A percentile compares a stretch with the other conserved stretches of the same genome.
Evolutionary conservation across 768 basidiomycete genomes (phyloP).

Genomic region (Leccinum barrowsii): DNA sequence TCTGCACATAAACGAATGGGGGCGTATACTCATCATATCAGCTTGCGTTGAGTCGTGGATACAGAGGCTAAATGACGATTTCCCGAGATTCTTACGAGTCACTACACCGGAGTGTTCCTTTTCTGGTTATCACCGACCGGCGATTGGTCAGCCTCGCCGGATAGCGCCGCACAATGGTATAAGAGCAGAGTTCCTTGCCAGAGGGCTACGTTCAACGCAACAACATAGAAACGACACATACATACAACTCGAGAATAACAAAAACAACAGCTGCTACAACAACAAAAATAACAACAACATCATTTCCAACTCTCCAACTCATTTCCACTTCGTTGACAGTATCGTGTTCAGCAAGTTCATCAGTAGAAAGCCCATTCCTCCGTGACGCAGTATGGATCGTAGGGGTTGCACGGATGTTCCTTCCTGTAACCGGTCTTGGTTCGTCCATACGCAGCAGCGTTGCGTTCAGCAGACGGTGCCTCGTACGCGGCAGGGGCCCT

Average conservation of each 20-base stretch:
- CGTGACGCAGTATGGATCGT: conserved; percentile 64
- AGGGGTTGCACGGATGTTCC: conserved; percentile 54
- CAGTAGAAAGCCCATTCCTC: conserved; percentile 63
- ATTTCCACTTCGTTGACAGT: conserved; percentile 1
- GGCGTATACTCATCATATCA: conserved; percentile 58
- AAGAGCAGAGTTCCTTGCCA: conserved; percentile 14
- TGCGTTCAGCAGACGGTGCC: conserved; percentile 26
- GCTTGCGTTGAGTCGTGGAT: conserved; percentile 13
- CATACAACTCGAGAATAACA: conserved; percentile 13
- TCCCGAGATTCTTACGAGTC: conserved; percentile 5
- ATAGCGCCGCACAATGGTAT: neutral
- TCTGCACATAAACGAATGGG: conserved; percentile 18
- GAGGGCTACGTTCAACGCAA: conserved; percentile 5
- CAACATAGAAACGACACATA: conserved; percentile 22
- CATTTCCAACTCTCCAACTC: conserved; percentile 1
- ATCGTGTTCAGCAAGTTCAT: conserved; percentile 8
- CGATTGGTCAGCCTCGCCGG: neutral
- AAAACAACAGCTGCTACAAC: neutral
- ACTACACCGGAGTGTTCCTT: conserved; percentile 18
- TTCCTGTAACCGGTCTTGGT: conserved; percentile 31
- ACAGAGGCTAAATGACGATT: conserved; percentile 14
- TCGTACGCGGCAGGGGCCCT: conserved; percentile 21
- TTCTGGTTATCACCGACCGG: conserved; percentile 15
- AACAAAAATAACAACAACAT: neutral
- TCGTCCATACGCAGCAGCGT: conserved; percentile 28